Conservation (phyloP, 495 filamentous ascomycete genomes). For the Pseudomonodictys pantanalensis region DNA sequence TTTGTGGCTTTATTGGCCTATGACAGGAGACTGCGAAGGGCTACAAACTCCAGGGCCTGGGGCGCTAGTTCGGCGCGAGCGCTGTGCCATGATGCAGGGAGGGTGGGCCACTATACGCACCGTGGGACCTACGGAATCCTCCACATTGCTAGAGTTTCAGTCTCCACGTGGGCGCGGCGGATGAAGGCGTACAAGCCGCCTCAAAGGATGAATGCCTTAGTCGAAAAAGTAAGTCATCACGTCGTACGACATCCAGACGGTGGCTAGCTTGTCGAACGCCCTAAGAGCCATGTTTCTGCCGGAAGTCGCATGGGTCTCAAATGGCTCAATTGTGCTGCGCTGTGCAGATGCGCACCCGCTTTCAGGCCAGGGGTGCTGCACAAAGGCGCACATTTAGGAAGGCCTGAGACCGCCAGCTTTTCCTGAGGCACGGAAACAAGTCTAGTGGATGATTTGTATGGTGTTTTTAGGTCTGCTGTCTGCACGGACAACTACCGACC, state of each 20-base stretch:
- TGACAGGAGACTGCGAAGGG: slow-evolving; percentile 2
- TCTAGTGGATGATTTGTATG: slow-evolving; percentile 1
- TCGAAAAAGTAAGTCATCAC: slow-evolving; percentile 2
- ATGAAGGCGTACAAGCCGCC: background rate
- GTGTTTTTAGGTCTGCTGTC: slow-evolving; percentile 7
- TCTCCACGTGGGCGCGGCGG: slow-evolving; percentile 24
- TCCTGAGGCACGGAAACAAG: background rate
- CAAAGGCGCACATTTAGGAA: background rate
- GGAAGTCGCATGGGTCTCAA: background rate
- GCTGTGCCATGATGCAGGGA: slow-evolving; percentile 19
- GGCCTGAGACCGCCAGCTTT: slow-evolving; percentile 9
- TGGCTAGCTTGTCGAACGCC: slow-evolving; percentile 12
- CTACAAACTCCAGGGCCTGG: slow-evolving; percentile 8
- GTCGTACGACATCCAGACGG: slow-evolving; percentile 21
- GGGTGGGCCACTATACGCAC: slow-evolving; percentile 1
- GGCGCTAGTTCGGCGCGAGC: slow-evolving; percentile 4
- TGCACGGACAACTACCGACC: slow-evolving; percentile 13
- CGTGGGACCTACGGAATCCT: slow-evolving; percentile 8
- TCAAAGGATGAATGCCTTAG: slow-evolving; percentile 1
- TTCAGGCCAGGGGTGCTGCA: slow-evolving; percentile 4
- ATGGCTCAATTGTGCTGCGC: slow-evolving; percentile 3
- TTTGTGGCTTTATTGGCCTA: slow-evolving; percentile 33
- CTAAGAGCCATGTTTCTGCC: slow-evolving; percentile 2
- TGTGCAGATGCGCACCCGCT: slow-evolving; percentile 9
- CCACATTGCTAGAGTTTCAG: slow-evolving; percentile 10